phyloP scores from a whole-genome alignment of 306 rosid genomes.

The Citrullus mucosospermus region DNA sequence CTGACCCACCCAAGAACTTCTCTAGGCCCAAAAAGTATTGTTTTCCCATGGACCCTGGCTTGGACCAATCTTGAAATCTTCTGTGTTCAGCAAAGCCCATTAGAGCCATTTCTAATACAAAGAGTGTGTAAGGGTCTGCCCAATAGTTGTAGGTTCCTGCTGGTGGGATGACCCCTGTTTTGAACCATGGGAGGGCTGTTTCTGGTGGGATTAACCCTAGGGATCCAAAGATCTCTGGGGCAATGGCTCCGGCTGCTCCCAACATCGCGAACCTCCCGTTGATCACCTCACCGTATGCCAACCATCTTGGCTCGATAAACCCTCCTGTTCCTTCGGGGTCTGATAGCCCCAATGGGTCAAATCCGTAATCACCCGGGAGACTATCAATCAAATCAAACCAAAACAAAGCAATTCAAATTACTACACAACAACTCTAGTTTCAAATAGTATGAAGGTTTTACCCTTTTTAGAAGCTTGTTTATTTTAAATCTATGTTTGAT shows the following conservation, averaged over 20 bases:
- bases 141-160: conserved; percentile 87
- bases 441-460: not conserved
- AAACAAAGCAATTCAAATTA: too few relatives aligned
- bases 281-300: conserved; percentile 86
- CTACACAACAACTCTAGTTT: too few relatives aligned
- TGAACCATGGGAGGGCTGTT: conserved; percentile 95
- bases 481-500: not conserved
- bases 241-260: conserved; percentile 76
- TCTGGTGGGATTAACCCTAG: conserved; percentile 66
- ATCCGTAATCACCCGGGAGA: conserved; percentile 94
- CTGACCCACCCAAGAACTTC: conserved; percentile 71
- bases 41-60: conserved; percentile 76
- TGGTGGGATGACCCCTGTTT: conserved; percentile 83
- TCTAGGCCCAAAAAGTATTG: conserved; percentile 85
- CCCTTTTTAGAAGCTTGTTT: not conserved
- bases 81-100: conserved; percentile 98
- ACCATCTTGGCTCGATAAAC: conserved; percentile 88
- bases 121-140: conserved; percentile 89
- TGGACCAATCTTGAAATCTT: conserved; percentile 79
- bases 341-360: conserved; percentile 90
- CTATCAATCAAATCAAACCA: conserved; percentile 13
- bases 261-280: conserved; percentile 85
- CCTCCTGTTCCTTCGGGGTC: conserved; percentile 98
- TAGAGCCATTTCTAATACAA: conserved; percentile 61
- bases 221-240: conserved; percentile 72